A percentile compares a stretch with the other conserved stretches of the same genome.
Evolutionary conservation across 345 rosid genomes (phyloP).

Genomic region (Xanthoceras sorbifolium): DNA sequence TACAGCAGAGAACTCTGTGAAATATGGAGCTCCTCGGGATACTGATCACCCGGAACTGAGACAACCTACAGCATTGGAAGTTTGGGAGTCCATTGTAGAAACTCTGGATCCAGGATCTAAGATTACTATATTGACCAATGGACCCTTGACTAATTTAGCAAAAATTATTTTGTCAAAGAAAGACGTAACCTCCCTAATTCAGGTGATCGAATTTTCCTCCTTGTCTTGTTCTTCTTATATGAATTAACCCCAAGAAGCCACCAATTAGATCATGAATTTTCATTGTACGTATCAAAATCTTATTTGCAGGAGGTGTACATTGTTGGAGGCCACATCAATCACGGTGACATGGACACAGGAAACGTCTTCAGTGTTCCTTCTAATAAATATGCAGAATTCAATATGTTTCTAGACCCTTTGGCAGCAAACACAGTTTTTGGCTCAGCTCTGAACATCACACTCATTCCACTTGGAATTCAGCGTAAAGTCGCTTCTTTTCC

Average conservation of each 20-base stretch:
- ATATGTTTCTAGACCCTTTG: slow-evolving; percentile 84
- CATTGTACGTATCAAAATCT: not conserved
- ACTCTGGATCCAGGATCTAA: slow-evolving; percentile 47
- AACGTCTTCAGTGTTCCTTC: slow-evolving; percentile 54
- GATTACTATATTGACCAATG: slow-evolving; percentile 72
- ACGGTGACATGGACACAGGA: slow-evolving; percentile 43
- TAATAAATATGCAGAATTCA: slow-evolving; percentile 69
- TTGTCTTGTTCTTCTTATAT: not conserved
- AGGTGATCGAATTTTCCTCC: slow-evolving; percentile 41
- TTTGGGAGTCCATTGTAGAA: slow-evolving; percentile 56
- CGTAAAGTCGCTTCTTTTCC: slow-evolving; percentile 49
- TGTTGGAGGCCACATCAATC: slow-evolving; percentile 80
- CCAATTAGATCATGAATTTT: not conserved
- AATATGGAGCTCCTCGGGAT: slow-evolving; percentile 67
- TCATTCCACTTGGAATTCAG: slow-evolving; percentile 69
- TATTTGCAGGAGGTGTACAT: slow-evolving; percentile 62
- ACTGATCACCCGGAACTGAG: slow-evolving; percentile 71
- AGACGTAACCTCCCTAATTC: slow-evolving; percentile 45
- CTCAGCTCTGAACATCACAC: slow-evolving; percentile 63
- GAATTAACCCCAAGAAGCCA: no score
- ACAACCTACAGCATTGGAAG: slow-evolving; percentile 72
- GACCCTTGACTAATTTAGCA: slow-evolving; percentile 84
- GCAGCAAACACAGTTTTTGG: slow-evolving; percentile 74
- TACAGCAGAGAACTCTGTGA: slow-evolving; percentile 70
- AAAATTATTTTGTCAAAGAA: slow-evolving; percentile 47